These are phyloP conservation scores for Myxozyma melibiosi DNA, from an alignment of 805 yeast genomes.

Conservation along the genomic window DNA sequence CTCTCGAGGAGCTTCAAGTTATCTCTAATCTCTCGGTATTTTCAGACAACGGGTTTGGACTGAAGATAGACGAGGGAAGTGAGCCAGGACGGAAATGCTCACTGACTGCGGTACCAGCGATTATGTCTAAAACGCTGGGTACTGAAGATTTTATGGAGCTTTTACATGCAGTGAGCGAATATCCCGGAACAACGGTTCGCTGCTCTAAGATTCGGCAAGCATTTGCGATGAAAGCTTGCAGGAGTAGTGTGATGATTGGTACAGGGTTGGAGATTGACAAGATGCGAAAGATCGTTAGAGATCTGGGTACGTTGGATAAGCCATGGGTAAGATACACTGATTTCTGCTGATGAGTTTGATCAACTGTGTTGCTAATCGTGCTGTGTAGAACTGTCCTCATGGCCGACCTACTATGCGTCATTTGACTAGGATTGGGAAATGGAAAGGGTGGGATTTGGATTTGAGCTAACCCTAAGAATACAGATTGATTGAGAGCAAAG, in stretches of 20 bases:
- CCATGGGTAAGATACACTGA: constrained; percentile 79
- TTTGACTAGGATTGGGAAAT: constrained; percentile 54
- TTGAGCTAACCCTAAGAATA: not conserved
- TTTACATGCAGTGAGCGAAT: constrained; percentile 63
- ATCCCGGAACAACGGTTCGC: constrained; percentile 52
- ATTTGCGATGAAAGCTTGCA: constrained; percentile 94
- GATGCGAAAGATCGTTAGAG: constrained; percentile 69
- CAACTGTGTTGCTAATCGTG: not conserved
- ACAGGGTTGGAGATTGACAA: constrained; percentile 57
- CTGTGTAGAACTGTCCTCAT: constrained; percentile 68
- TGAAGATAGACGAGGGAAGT: constrained; percentile 53
- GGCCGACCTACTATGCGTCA: constrained; percentile 98
- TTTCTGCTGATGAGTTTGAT: not conserved
- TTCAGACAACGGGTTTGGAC: constrained; percentile 74
- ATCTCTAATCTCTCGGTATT: constrained; percentile 61
- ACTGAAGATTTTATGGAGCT: constrained; percentile 72
- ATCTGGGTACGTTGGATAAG: constrained; percentile 72
- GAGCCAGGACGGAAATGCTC: constrained; percentile 60
- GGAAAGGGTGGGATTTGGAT: constrained; percentile 28
- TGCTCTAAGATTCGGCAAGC: constrained; percentile 80
- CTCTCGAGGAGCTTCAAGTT: constrained; percentile 76
- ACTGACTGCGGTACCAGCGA: constrained; percentile 68
- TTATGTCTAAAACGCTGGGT: constrained; percentile 69
- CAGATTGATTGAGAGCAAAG: too few species aligned
- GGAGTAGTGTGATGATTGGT: constrained; percentile 94